Percentiles rank a stretch among this genome's conserved stretches.
These are phyloP conservation scores for Apiotrichum gracile DNA, from an alignment of 1,284 basidiomycete species.

Conservation along the genomic window DNA sequence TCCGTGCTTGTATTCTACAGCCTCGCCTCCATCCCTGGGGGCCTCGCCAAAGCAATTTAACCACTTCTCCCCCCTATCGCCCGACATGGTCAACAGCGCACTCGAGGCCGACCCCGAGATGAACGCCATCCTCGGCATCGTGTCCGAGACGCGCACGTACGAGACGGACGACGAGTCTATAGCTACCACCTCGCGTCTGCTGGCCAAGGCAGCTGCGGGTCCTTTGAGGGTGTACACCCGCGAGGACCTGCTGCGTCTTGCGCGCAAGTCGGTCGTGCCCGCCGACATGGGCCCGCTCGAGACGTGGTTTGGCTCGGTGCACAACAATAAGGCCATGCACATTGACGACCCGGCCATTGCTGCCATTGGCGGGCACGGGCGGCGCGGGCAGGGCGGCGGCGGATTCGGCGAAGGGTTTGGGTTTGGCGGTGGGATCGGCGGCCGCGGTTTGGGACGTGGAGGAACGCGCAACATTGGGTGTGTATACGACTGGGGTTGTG, in stretches of 20 bases:
- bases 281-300: constrained; percentile 8
- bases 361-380: constrained; percentile 24
- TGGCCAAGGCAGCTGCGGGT: constrained; percentile 1
- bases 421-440: constrained; percentile 42
- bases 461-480: constrained; percentile 34
- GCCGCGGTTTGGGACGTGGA: constrained; percentile 15
- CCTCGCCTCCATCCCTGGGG: constrained; percentile 13
- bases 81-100: constrained; percentile 28
- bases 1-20: neutral
- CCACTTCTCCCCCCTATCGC: constrained; percentile 40
- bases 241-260: constrained; percentile 8
- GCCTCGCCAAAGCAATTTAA: constrained; percentile 31
- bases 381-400: constrained; percentile 23
- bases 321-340: neutral
- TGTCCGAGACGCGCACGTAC: neutral
- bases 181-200: neutral
- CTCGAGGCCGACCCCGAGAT: constrained; percentile 25
- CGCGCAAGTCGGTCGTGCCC: constrained; percentile 2
- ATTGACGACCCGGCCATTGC: constrained; percentile 41
- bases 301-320: constrained; percentile 11
- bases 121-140: constrained; percentile 21
- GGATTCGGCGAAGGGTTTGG: constrained; percentile 44
- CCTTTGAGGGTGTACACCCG: constrained; percentile 13
- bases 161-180: neutral
- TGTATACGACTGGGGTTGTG: neutral